Conservation (phyloP, 106 monocot species). For the Platanthera guangdongensis region DNA sequence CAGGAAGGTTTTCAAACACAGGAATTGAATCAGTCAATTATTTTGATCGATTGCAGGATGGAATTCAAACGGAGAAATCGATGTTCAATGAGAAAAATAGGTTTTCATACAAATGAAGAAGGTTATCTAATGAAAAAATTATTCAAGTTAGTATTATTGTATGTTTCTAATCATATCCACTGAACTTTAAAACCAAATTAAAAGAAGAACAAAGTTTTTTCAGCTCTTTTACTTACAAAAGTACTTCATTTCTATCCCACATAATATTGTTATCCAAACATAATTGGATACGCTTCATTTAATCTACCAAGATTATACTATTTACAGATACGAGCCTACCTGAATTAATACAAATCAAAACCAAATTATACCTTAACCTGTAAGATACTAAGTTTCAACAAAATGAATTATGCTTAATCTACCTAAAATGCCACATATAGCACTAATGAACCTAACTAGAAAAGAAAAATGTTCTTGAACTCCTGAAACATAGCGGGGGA, state of each 20-base stretch:
- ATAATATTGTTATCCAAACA: background rate
- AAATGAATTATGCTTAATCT: background rate
- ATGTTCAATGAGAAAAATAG: too few relatives aligned
- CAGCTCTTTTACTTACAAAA: background rate
- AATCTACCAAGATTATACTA: conserved; percentile 1
- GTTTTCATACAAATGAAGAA: too few relatives aligned
- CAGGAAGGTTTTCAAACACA: too few relatives aligned
- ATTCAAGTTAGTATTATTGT: background rate
- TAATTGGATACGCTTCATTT: background rate
- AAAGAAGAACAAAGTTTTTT: background rate
- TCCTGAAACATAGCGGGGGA: too few relatives aligned
- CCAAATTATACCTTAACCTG: background rate
- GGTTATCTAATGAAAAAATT: background rate
- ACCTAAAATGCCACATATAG: background rate
- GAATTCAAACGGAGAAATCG: too few relatives aligned
- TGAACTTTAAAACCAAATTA: background rate
- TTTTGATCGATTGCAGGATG: too few relatives aligned
- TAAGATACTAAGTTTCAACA: background rate
- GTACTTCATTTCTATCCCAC: background rate
- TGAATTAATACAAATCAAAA: background rate
- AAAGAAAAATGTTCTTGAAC: too few relatives aligned
- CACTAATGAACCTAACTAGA: background rate
- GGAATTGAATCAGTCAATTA: too few relatives aligned
- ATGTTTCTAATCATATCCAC: background rate
- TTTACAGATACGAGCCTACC: background rate